These are phyloP conservation scores for Podospora didyma DNA, from an alignment of 495 filamentous ascomycete genomes.

Conservation along the genomic window DNA sequence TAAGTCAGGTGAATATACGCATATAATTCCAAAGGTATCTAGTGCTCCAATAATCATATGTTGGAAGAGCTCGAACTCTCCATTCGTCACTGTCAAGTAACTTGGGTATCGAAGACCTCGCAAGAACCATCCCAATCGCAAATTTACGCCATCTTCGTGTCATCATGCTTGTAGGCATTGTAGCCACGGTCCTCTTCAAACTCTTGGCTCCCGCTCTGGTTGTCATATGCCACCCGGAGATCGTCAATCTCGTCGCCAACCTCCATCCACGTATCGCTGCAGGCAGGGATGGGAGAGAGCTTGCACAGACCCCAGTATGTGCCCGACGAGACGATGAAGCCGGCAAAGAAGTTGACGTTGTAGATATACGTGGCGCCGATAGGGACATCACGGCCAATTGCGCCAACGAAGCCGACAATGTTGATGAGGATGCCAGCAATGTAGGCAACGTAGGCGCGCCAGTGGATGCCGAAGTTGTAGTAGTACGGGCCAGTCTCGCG, in stretches of 20 bases:
- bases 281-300: constrained; percentile 68
- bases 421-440: constrained; percentile 86
- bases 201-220: constrained; percentile 18
- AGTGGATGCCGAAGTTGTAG: constrained; percentile 70
- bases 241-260: constrained; percentile 63
- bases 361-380: constrained; percentile 83
- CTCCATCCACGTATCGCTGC: constrained; percentile 76
- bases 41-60: neutral
- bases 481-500: constrained; percentile 65
- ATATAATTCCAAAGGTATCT: constrained; percentile 12
- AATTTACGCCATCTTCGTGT: constrained; percentile 14
- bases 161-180: constrained; percentile 5
- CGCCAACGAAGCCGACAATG: constrained; percentile 86
- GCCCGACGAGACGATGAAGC: constrained; percentile 64
- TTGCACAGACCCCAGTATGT: constrained; percentile 69
- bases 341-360: constrained; percentile 84
- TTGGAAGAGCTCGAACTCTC: constrained; percentile 2
- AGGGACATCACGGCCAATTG: constrained; percentile 63
- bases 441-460: constrained; percentile 81
- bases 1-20: neutral
- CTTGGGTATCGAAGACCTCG: neutral
- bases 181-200: constrained; percentile 6
- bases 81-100: neutral
- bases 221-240: constrained; percentile 43
- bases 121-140: neutral